Base-by-base conservation (phyloP, 768 basidiomycete species). In the Suillus plorans region DNA sequence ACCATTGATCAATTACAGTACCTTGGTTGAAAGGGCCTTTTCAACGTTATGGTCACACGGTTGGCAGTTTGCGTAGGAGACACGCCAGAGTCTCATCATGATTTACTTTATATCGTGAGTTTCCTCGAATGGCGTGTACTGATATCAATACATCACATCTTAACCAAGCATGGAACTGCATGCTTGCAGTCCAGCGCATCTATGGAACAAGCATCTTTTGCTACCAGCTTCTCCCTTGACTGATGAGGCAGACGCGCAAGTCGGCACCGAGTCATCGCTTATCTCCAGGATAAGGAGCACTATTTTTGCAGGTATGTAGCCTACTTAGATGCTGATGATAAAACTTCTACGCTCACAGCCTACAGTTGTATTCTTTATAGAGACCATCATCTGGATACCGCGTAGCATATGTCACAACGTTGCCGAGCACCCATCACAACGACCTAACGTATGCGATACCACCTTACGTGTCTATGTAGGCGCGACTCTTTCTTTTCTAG, bases 311-410 rank as follows among this genome's bases (percentile, higher is more conserved):
- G 61, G 60, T 59, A 53, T 31, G 12, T 42, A 10, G 3, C 25
- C 22, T 55, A 55, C 20, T 55, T 31, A 39, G n/a, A 28, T 7
- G 14, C n/a, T 39, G 39, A 20, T 41, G 22, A 16, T 20, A 22
- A 34, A 6, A 37, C 28, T 55, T 56, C 16, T 4, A 12, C 5
- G 5, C 41, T 5, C 28, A 50, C 41, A 73, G 75, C 70, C 73
- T 16, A 64, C 60, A 39, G 72, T 69, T 25, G 70, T 69, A n/a
- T 76, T 71, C 39, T 31, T 75, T 4, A 61, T 72, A 1, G 74
- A 73, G 59, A 65, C 68, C 41, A 67, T 77, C 53, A 70, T 74
- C 10, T 76, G 74, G 74, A 16, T 74, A 74, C 60, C 73, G 73
- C 25, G 57, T 56, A 39, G 60, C 76, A 44, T 74, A 63, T 36